These are phyloP conservation scores for Penicillium sp. DNA, from an alignment of 2,329 filamentous ascomycete genomes.

Conservation along the genomic window DNA sequence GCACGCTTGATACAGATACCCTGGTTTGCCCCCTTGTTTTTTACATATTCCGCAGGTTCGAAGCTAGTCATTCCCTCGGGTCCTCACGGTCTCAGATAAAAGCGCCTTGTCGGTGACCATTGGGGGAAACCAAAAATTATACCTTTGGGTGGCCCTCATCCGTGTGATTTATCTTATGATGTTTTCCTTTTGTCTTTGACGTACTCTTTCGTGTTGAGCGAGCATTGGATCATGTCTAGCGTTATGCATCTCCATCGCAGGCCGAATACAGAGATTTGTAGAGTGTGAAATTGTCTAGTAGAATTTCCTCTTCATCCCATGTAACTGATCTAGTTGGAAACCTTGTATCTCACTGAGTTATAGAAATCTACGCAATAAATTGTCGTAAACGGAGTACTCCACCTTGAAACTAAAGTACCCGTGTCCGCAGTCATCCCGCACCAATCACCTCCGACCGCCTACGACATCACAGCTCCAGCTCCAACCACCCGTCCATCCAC, in stretches of 20 bases:
- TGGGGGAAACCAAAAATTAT: slow-evolving; percentile 9
- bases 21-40: slow-evolving; percentile 22
- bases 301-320: background rate
- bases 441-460: slow-evolving; percentile 26
- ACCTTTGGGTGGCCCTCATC: slow-evolving; percentile 11
- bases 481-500: slow-evolving; percentile 3
- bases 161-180: background rate
- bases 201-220: slow-evolving; percentile 11
- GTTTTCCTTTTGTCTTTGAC: slow-evolving; percentile 4
- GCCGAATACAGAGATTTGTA: slow-evolving; percentile 9
- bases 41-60: slow-evolving; percentile 34
- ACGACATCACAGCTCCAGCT: slow-evolving; percentile 27
- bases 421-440: slow-evolving; percentile 17
- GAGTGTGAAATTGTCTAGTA: background rate
- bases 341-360: too few species aligned
- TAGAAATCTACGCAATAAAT: too few species aligned
- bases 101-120: slow-evolving; percentile 1
- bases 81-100: background rate
- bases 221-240: slow-evolving; percentile 20
- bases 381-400: background rate
- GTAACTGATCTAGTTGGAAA: too few species aligned
- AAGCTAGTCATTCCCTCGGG: slow-evolving; percentile 28
- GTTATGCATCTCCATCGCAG: slow-evolving; percentile 16
- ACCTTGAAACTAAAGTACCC: background rate
- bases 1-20: slow-evolving; percentile 35